Evolutionary conservation across 352 stramenopile genomes (phyloP), one percentile per base, ranked within the genome.

Genomic region (Phytophthora sansomeana): DNA sequence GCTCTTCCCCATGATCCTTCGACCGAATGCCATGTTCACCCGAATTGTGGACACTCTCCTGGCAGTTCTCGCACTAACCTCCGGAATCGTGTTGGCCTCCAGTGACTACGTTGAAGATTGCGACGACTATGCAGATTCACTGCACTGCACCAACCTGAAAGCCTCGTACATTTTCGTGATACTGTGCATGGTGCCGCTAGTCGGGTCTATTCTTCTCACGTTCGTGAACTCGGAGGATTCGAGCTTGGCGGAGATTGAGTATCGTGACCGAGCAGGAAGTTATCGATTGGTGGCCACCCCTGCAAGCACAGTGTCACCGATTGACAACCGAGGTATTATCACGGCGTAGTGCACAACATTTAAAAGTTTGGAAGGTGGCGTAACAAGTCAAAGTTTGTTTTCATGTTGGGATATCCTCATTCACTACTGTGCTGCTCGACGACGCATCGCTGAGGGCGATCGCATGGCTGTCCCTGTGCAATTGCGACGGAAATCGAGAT

Each of bases 141-240:
- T 81, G 49, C 43, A 73, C 41, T 89, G 80, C 60, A 60, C 21
- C 43, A 86, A 85, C 49, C 43, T 89, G 28, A 74, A 69, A 19
- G 41, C 72, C 4, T 69, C 78, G 1, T 58, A 53, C 8, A 44
- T 75, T n/a, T 83, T 85, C 35, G 46, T 74, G 9, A 67, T 89
- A 11, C 16, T 78, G 9, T 69, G 73, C 28, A 55, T 63, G 4
- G 19, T 79, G 36, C 67, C 72, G 4, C 63, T 85, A 13, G 5
- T 69, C 6, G 65, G 57, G 4, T 80, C 80, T 0, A 46, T 85
- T 26, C 44, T 69, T 17, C 42, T 84, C 13, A 79, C 77, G 11
- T 80, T 78, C 49, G 69, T 71, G 47, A 63, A 42, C 26, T 35
- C 56, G 3, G 56, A 63, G 19, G 67, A 70, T 24, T 30, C 7